Evolutionary conservation across 768 basidiomycete genomes (phyloP), one percentile per base, ranked within the genome.

Genomic region (Leucogyrophana mollusca): DNA sequence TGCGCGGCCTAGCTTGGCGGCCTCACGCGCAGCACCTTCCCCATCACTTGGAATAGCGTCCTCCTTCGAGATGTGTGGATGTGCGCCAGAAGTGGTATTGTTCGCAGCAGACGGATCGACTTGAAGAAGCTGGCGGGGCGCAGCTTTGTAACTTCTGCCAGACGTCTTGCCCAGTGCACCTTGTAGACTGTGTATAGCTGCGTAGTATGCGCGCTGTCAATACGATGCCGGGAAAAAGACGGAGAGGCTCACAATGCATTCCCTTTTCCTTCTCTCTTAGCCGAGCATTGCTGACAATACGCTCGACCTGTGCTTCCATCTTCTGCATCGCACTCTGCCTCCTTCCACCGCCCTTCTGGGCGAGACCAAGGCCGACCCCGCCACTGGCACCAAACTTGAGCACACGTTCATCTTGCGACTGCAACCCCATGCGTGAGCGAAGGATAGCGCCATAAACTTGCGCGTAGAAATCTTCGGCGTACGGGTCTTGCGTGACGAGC

Each of bases 381-480:
- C 87, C 85, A 22, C 84, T 79, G 18, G 83, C 83, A 18, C 87
- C 84, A 54, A 96, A 90, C 58, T 90, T 90, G 43, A 96, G 69
- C 4, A 96, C 88, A 11, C 87, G 80, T 40, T 89, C 86, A 48
- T 90, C 87, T 32, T 76, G 77, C 1, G 79, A 74, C 41, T 83
- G 81, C 46, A 89, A 69, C 45, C 87, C 86, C 74, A 90, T 68
- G 46, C 88, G 80, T 32, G 87, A 86, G 36, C 92, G 83, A 42
- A 90, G 59, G 47, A 95, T 80, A 1, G 90, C 89, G 32, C 89
- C 85, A 60, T 90, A 94, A 2, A 97, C 94, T 67, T 98, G 94
- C 9, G 94, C 96, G 60, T 99, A 99, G 65, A 97, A 99, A 64
- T 99, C 96, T 53, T 98, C 95, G 24, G 90, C 84, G 65, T 95